Percentiles rank a stretch among this genome's conserved stretches.
These are phyloP conservation scores for Hebeloma cylindrosporum DNA, from an alignment of 768 basidiomycete genomes.

Conservation along the genomic window DNA sequence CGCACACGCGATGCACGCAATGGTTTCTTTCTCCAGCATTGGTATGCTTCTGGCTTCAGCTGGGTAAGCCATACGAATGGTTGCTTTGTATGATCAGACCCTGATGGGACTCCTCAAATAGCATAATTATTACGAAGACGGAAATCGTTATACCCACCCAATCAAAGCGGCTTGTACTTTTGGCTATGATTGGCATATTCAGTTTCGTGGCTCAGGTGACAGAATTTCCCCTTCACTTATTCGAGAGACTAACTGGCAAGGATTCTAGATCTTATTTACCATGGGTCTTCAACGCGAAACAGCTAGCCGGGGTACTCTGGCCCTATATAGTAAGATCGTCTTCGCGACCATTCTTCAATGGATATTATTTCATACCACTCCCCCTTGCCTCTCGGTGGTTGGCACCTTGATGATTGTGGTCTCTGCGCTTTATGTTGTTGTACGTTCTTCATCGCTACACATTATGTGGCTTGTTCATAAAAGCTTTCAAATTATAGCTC, in stretches of 20 bases:
- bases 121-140: constrained; percentile 42
- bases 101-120: constrained; percentile 23
- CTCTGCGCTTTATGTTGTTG: constrained; percentile 64
- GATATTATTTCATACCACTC: constrained; percentile 58
- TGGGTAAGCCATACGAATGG: no score
- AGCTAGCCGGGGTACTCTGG: constrained; percentile 47
- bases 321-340: constrained; percentile 57
- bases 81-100: background rate
- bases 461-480: no score
- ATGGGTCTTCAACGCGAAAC: constrained; percentile 14
- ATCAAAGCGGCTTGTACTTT: constrained; percentile 42
- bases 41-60: constrained; percentile 43
- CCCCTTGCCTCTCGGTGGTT: constrained; percentile 54
- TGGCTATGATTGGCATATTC: constrained; percentile 49
- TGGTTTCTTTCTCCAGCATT: constrained; percentile 63
- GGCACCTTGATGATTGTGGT: constrained; percentile 65
- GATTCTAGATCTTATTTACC: constrained; percentile 46
- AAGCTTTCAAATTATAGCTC: no score
- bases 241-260: constrained; percentile 32
- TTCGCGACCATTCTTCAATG: constrained; percentile 66
- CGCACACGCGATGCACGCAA: constrained; percentile 72
- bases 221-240: background rate
- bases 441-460: no score
- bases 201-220: constrained; percentile 52
- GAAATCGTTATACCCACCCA: constrained; percentile 45